These are phyloP conservation scores for Amanita jacksonii DNA, from an alignment of 768 basidiomycete species.

Conservation along the genomic window DNA sequence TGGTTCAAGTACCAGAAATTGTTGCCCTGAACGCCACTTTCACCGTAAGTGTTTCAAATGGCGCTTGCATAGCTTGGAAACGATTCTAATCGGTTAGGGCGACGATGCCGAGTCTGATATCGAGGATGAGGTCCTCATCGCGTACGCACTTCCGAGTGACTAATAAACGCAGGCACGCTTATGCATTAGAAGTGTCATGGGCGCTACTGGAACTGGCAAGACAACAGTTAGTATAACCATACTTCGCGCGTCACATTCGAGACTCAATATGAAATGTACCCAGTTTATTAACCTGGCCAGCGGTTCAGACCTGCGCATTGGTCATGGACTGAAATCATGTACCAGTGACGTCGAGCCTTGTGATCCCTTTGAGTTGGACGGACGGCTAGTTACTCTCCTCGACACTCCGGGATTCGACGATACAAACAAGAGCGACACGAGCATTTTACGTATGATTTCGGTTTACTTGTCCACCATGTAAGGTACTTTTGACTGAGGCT, in stretches of 20 bases:
- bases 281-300: conserved; percentile 49
- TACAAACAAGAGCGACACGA: conserved; percentile 35
- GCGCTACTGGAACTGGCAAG: conserved; percentile 31
- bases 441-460: conserved; percentile 40
- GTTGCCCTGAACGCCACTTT: too few species aligned
- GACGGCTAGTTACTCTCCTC: conserved; percentile 32
- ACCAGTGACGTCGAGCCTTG: conserved; percentile 36
- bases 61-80: too few species aligned
- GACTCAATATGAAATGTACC: too few species aligned
- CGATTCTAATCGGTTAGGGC: too few species aligned
- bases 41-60: too few species aligned
- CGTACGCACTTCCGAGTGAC: too few species aligned
- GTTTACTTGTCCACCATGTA: conserved; percentile 26
- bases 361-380: conserved; percentile 33
- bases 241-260: not conserved
- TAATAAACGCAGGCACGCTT: too few species aligned
- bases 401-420: conserved; percentile 59
- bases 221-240: conserved; percentile 17
- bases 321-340: conserved; percentile 38
- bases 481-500: conserved; percentile 2
- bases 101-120: too few species aligned
- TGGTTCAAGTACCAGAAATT: too few species aligned
- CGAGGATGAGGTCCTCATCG: too few species aligned
- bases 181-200: conserved; percentile 32
- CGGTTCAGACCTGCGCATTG: conserved; percentile 37